Base-by-base conservation (phyloP, 2,329 filamentous ascomycete genomes). In the Colletotrichum magnum region DNA sequence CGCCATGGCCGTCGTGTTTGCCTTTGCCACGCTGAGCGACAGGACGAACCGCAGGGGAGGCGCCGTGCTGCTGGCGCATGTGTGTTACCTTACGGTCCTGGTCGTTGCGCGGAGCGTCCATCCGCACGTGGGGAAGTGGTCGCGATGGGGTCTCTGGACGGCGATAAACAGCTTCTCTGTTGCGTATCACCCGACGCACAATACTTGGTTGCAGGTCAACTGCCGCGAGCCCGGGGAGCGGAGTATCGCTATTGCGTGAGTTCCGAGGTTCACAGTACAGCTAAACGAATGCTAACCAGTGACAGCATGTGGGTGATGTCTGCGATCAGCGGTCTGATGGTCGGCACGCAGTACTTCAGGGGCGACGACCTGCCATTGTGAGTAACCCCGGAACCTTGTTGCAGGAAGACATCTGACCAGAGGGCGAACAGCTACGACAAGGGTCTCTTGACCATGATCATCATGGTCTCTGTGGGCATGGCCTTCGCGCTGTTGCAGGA, bases 121-220 rank as follows among this genome's bases (percentile, higher is more conserved):
- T 60, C 79, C 82, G 0, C 77, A 80, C 54, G 81, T 84, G 0
- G 81, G 82, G 0, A 82, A 79, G 69, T 88, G 86, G 86, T 80
- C 79, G 7, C 80, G 81, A 12, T 86, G 83, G 77, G 84, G 80
- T 0, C 75, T 88, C 6, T 87, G 85, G 86, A 88, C 86, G 3
- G 78, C 79, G 0, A 79, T 87, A 3, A 87, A 88, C 73, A 77
- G 77, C 2, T 81, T 87, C 45, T 84, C 85, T 0, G 86, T 87
- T 9, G 83, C 85, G 0, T 88, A 87, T 70, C 86, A 88, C 73
- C 85, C 85, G 0, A 79, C 85, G 0, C 84, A 87, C 63, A 88
- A 87, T 74, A 80, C 83, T 0, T 88, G 85, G 85, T 77, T 86
- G 18, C 84, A 87, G 72, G 75, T 87, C 6, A 88, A 88, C 71